These are phyloP conservation scores for Amphicarpaea edgeworthii DNA, from an alignment of 306 rosid species.

Conservation along the genomic window DNA sequence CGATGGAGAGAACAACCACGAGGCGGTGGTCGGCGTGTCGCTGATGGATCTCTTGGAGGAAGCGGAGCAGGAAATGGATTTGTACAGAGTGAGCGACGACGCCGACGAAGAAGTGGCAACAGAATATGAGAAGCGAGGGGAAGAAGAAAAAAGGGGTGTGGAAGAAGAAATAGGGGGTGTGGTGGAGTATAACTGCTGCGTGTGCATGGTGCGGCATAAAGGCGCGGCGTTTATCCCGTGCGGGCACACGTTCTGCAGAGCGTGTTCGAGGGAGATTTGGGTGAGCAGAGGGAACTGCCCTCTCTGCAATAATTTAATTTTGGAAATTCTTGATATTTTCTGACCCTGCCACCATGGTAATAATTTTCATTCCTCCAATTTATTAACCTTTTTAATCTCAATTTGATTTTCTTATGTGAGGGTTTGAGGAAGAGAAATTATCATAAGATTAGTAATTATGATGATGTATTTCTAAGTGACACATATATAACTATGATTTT, in stretches of 20 bases:
- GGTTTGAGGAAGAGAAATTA: neutral
- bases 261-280: slow-evolving; percentile 82
- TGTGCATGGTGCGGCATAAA: slow-evolving; percentile 92
- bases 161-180: neutral
- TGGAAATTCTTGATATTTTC: slow-evolving; percentile 85
- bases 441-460: neutral
- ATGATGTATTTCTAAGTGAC: neutral
- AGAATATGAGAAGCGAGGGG: neutral
- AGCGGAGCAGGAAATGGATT: slow-evolving; percentile 61
- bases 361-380: neutral
- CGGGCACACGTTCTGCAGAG: slow-evolving; percentile 91
- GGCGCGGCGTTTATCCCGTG: slow-evolving; percentile 86
- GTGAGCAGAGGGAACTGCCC: slow-evolving; percentile 89
- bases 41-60: slow-evolving; percentile 91
- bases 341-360: slow-evolving; percentile 48
- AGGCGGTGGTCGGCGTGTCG: slow-evolving; percentile 60
- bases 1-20: slow-evolving; percentile 26
- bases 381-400: neutral
- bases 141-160: slow-evolving; percentile 11
- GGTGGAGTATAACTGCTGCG: slow-evolving; percentile 71
- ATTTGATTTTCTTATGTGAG: neutral
- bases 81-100: slow-evolving; percentile 41
- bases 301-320: slow-evolving; percentile 76
- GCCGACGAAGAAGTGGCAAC: slow-evolving; percentile 10
- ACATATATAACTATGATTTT: neutral